Evolutionary conservation across 2,329 filamentous ascomycete species (phyloP).

Genomic region (Bipolaris victoriae): DNA sequence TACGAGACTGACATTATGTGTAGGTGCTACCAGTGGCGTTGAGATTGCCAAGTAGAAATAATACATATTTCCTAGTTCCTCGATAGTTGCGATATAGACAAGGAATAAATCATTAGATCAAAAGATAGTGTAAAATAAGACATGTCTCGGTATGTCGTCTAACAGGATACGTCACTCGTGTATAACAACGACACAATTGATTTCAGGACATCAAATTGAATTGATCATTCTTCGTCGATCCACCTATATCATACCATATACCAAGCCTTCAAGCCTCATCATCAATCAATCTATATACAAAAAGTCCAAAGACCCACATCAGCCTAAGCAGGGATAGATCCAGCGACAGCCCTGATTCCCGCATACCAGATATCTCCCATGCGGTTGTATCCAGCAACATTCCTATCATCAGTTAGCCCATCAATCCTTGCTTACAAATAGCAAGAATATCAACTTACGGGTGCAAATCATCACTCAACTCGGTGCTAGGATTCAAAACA

Average conservation of each 20-base stretch:
- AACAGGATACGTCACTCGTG: too few species aligned
- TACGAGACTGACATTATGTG: neutral
- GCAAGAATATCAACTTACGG: slow-evolving; percentile 23
- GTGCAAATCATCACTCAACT: slow-evolving; percentile 37
- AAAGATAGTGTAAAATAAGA: too few species aligned
- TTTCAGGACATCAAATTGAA: too few species aligned
- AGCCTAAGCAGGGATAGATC: neutral
- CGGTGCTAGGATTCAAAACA: slow-evolving; percentile 8
- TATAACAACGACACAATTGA: too few species aligned
- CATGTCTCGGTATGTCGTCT: too few species aligned
- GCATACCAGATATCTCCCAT: slow-evolving; percentile 41
- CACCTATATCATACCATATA: too few species aligned
- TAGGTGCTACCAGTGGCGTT: slow-evolving; percentile 72
- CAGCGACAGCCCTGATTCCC: slow-evolving; percentile 11
- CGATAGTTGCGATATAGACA: neutral
- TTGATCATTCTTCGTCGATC: too few species aligned
- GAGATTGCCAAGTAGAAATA: slow-evolving; percentile 33
- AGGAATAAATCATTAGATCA: neutral
- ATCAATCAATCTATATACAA: too few species aligned
- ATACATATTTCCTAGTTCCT: neutral
- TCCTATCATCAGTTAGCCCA: slow-evolving; percentile 17
- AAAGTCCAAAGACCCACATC: too few species aligned
- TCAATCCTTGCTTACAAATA: neutral
- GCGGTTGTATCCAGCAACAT: slow-evolving; percentile 34
- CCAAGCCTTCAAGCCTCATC: too few species aligned